phyloP scores from a whole-genome alignment of 192 early-diverging fungal species.

The Spinellus fusiger region DNA sequence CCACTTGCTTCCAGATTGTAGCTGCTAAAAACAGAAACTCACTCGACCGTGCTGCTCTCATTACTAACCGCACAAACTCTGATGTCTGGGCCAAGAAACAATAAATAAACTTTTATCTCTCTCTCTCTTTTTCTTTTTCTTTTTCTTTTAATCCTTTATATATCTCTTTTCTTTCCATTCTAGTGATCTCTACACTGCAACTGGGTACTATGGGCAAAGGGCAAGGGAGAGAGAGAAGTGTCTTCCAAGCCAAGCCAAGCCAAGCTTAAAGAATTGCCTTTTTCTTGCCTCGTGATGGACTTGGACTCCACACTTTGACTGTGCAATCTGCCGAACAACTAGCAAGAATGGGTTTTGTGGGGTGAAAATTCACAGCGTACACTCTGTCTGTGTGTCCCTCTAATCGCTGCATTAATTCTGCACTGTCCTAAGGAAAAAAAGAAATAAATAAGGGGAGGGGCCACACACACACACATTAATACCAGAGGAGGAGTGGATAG shows the following conservation, averaged over 20 bases:
- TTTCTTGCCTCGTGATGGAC: constrained; percentile 24
- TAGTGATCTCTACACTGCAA: too few species aligned
- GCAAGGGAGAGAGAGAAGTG: too few species aligned
- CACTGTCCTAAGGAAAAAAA: constrained; percentile 30
- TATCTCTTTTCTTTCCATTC: too few species aligned
- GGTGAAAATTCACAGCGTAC: constrained; percentile 88
- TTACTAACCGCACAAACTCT: constrained; percentile 40
- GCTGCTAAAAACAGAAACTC: constrained; percentile 96
- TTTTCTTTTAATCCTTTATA: too few species aligned
- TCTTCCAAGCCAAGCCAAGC: too few species aligned
- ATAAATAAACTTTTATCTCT: too few species aligned
- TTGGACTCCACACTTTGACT: constrained; percentile 70
- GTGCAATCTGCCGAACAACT: constrained; percentile 82
- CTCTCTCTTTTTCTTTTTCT: too few species aligned
- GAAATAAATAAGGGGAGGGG: background rate
- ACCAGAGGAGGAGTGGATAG: too few species aligned
- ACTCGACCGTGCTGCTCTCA: constrained; percentile 76
- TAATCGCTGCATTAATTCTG: constrained; percentile 68
- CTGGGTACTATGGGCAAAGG: too few species aligned
- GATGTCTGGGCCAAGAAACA: constrained; percentile 23
- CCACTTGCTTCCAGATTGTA: constrained; percentile 95
- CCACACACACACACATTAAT: background rate
- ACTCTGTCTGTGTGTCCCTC: constrained; percentile 93
- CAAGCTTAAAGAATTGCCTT: constrained; percentile 26
- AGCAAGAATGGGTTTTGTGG: constrained; percentile 75